Base-by-base conservation (phyloP, 768 basidiomycete species). In the Hericium rajendrae region DNA sequence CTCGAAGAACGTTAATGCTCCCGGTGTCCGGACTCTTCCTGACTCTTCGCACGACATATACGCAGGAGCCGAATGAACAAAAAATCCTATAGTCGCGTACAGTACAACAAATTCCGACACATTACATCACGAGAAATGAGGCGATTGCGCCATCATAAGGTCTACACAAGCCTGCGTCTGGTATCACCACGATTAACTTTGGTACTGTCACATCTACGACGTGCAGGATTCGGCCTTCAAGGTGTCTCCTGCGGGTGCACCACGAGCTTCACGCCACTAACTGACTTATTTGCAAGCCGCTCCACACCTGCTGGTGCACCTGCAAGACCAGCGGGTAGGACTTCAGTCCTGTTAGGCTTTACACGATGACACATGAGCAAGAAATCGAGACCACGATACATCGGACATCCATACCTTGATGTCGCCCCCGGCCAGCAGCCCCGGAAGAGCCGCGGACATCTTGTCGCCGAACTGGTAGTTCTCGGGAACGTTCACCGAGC, bases 201-300 rank as follows among this genome's bases (percentile, higher is more conserved):
- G 15, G 6, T 10, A 37, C 24, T 24, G 24, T 24, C 49, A 13
- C 49, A 12, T 32, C 49, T n/a, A 46, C 43, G n/a, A 18, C 20
- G 10, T 51, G 16, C 20, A 51, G 8, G 26, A 28, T 28, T 37
- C 16, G 49, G 12, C 43, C 3, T 46, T 51, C 49, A 51, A 9
- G 6, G 49, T 22, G 22, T 51, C 20, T 53, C 55, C 48, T 28
- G n/a, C 54, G 32, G 49, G n/a, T 6, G 60, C 18, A 57, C 64
- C 9, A 69, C 56, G 5, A 69, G 52, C 54, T 69, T 69, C 12
- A 64, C 52, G 3, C 66, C 68, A 40, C 67, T 68, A 41, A 67
- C 65, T 38, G 65, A 51, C n/a, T 65, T 57, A 4, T 32, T 55
- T 32, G 39, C 15, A 24, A 67, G 15, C 46, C 59, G 56, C 49